Evolutionary conservation across 1,284 basidiomycete genomes (phyloP).

Genomic region (Meira nashicola): DNA sequence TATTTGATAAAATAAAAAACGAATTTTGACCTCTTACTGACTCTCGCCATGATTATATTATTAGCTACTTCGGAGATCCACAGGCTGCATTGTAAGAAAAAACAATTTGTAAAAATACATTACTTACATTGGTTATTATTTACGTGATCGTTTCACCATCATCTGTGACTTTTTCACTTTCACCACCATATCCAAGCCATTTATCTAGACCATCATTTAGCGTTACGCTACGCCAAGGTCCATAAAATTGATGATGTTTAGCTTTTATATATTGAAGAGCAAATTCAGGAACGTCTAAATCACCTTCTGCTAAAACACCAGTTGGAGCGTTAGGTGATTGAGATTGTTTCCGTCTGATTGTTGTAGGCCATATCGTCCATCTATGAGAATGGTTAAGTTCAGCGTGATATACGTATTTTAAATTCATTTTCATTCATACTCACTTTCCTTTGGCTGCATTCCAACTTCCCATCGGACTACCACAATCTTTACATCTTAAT

Average conservation of each 20-base stretch:
- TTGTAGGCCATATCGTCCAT: constrained; percentile 40
- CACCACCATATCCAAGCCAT: constrained; percentile 11
- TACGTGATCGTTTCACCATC: neutral
- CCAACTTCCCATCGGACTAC: constrained; percentile 42
- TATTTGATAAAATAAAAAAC: too few relatives aligned
- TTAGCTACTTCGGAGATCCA: neutral
- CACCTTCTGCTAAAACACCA: constrained; percentile 2
- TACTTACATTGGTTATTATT: too few relatives aligned
- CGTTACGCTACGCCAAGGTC: constrained; percentile 10
- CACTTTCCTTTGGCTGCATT: constrained; percentile 31
- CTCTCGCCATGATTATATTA: too few relatives aligned
- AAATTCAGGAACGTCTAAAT: constrained; percentile 1
- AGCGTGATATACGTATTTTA: neutral
- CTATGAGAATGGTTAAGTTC: constrained; percentile 1
- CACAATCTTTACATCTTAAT: constrained; percentile 37
- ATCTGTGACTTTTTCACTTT: constrained; percentile 9
- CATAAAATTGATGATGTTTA: constrained; percentile 17
- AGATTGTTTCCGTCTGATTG: constrained; percentile 19
- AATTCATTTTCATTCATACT: constrained; percentile 2
- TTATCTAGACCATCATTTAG: constrained; percentile 12
- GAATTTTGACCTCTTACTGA: too few relatives aligned
- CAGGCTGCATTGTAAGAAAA: neutral
- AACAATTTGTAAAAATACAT: too few relatives aligned
- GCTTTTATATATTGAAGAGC: constrained; percentile 1
- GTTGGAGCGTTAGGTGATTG: neutral